Evolutionary conservation across 1,139 yeast species (phyloP), one percentile per base, ranked within the genome.

Genomic region (Petasospora fabianii): DNA sequence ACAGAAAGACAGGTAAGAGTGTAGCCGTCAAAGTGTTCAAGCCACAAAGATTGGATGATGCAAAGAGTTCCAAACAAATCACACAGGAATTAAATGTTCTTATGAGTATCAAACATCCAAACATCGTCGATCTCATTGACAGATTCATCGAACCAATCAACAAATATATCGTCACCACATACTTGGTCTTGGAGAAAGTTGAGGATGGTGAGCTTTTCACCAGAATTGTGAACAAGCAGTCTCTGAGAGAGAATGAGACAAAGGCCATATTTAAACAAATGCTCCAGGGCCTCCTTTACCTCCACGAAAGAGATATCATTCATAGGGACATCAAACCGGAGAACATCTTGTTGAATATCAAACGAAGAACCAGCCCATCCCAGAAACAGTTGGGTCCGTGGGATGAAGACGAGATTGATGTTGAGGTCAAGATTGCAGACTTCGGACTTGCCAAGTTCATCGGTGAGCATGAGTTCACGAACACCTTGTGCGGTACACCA

Each of bases 281-380:
- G 19, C 58, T 84, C n/a, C 55, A 69, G 3, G 94, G 92, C 0
- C 58, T 84, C 24, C 58, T 62, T 29, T 81, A 83, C 55, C 60
- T 83, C 27, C 94, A 84, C 56, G 70, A 68, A 13, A 69, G 71
- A 40, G 76, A 77, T 46, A 81, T 84, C 35, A 81, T 83, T 34
- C 94, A 84, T 58, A 61, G 94, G 51, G 94, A 84, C 50, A 77
- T 84, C 40, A 84, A 84, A 58, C 90, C 92, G 0, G 94, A 84
- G 52, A 84, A 84, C 51, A 80, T 84, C 32, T 56, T 84, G 22
- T 61, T 84, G 19, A 84, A 80, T 46, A 77, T 82, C 15, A 68
- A 68, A 0, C 78, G 73, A 8, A 62, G 75, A 34, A 51, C 64
- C 7, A 48, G 56, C 0, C 35, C 39, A 4, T 53, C 56, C 9